Base-by-base conservation (phyloP, 257 asterid genomes). In the Nicotiana obtusifolia region DNA sequence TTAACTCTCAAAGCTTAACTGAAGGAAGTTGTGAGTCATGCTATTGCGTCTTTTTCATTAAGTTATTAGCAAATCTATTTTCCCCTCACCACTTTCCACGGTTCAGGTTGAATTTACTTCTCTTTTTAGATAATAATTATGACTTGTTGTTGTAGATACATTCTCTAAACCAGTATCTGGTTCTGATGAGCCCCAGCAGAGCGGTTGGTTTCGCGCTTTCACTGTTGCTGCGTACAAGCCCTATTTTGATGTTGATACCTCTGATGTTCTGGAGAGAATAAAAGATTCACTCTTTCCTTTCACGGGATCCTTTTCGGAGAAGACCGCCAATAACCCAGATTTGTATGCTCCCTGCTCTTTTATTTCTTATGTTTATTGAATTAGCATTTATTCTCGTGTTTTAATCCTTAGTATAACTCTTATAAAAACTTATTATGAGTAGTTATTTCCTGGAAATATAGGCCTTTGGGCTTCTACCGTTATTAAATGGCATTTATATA, bases 171-270 rank as follows among this genome's bases (percentile, higher is more conserved):
- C 97, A 24, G 85, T 64, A 52, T 86, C 93, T 30, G 94, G 98
- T 83, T 84, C 97, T 80, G 97, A 90, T 35, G 93, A 88, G 81
- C 89, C 94, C 81, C 93, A 92, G 85, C 97, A 91, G 85, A 81
- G 91, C 80, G 97, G 98, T 83, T 95, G 99, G 99, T 88, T 95
- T 76, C 90, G 89, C 37, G 81, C 92, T 80, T 94, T 95, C 92
- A 87, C 98, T 53, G 62, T 95, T 87, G 94, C 91, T 86, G 95
- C 99, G 67, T 95, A 95, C 90, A 91, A 88, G 86, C 99, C 99
- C 71, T 95, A 95, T 81, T 95, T 95, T 86, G 97, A 95, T 84
- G 99, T 95, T 73, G 99, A 95, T 88, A 92, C 99, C 2, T 89
- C 98, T 77, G 98, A 95, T 92, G 97, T 95, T 59, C 53, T 95